phyloP scores from a whole-genome alignment of 805 yeast genomes.

The Brettanomyces sp. region DNA sequence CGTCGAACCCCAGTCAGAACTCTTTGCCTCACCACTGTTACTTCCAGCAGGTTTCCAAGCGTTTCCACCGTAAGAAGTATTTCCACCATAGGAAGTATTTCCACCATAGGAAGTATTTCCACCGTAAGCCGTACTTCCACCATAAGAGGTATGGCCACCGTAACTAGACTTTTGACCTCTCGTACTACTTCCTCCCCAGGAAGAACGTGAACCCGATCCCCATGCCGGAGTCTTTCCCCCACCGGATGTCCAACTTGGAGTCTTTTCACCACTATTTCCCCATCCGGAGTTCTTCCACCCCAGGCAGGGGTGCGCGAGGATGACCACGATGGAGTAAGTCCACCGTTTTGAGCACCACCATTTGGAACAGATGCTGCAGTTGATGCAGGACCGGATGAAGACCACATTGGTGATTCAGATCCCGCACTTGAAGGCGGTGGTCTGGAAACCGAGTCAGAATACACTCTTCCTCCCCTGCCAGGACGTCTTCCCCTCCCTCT shows the following conservation, averaged over 20 bases:
- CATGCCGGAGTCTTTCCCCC: constrained; percentile 34
- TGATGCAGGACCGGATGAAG: constrained; percentile 28
- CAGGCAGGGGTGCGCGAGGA: constrained; percentile 12
- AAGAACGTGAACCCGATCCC: constrained; percentile 19
- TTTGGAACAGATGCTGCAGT: constrained; percentile 41
- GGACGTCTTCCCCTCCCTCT: constrained; percentile 20
- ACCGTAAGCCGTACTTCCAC: constrained; percentile 13
- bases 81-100: constrained; percentile 3
- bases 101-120: constrained; percentile 19
- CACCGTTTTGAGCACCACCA: constrained; percentile 25
- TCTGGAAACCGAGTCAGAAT: not conserved
- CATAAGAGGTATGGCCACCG: constrained; percentile 5
- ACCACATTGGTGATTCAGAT: constrained; percentile 23
- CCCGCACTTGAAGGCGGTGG: constrained; percentile 4
- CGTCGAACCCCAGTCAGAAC: constrained; percentile 32
- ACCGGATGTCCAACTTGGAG: constrained; percentile 26
- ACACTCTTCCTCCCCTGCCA: constrained; percentile 8
- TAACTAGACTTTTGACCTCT: constrained; percentile 2
- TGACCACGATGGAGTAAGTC: constrained; percentile 47
- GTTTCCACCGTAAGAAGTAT: constrained; percentile 5
- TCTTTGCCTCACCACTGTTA: constrained; percentile 5
- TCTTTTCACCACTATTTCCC: constrained; percentile 28
- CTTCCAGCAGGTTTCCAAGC: constrained; percentile 20
- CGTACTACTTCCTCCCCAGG: constrained; percentile 26
- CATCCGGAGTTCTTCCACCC: constrained; percentile 31